These are phyloP conservation scores for Mangifera indica DNA, from an alignment of 345 rosid species.

Conservation along the genomic window DNA sequence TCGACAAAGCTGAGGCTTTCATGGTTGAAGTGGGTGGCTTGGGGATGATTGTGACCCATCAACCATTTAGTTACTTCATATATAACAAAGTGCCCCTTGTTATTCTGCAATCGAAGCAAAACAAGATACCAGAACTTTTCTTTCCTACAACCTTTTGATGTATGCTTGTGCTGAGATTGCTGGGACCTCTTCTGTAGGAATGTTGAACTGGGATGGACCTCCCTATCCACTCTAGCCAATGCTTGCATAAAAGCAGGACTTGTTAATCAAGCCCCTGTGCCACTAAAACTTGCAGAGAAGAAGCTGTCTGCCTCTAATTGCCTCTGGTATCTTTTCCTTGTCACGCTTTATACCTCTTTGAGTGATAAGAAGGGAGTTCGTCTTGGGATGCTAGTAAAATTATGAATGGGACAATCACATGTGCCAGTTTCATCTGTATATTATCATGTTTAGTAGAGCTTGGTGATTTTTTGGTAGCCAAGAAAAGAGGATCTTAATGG, in stretches of 20 bases:
- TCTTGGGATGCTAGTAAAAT: slow-evolving; percentile 48
- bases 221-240: slow-evolving; percentile 48
- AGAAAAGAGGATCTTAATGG: slow-evolving; percentile 40
- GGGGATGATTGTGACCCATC: slow-evolving; percentile 54
- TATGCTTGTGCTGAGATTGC: slow-evolving; percentile 34
- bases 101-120: slow-evolving; percentile 47
- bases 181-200: slow-evolving; percentile 36
- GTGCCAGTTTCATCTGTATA: slow-evolving; percentile 53
- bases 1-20: slow-evolving; percentile 46
- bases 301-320: slow-evolving; percentile 37
- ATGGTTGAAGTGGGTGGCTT: slow-evolving; percentile 42
- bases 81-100: slow-evolving; percentile 49
- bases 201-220: slow-evolving; percentile 61
- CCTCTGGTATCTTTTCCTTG: slow-evolving; percentile 52
- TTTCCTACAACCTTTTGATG: slow-evolving; percentile 75
- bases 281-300: slow-evolving; percentile 45
- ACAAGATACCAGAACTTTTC: slow-evolving; percentile 47
- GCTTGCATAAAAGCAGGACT: slow-evolving; percentile 44
- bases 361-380: slow-evolving; percentile 44
- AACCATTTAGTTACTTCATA: slow-evolving; percentile 42
- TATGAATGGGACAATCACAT: slow-evolving; percentile 44
- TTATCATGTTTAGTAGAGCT: slow-evolving; percentile 48
- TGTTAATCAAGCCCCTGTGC: slow-evolving; percentile 39
- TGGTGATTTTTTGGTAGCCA: slow-evolving; percentile 39
- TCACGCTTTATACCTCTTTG: slow-evolving; percentile 42